A percentile compares a stretch with the other conserved stretches of the same genome.
These are phyloP conservation scores for Termitomyces sp. DNA, from an alignment of 768 basidiomycete genomes.

Conservation along the genomic window DNA sequence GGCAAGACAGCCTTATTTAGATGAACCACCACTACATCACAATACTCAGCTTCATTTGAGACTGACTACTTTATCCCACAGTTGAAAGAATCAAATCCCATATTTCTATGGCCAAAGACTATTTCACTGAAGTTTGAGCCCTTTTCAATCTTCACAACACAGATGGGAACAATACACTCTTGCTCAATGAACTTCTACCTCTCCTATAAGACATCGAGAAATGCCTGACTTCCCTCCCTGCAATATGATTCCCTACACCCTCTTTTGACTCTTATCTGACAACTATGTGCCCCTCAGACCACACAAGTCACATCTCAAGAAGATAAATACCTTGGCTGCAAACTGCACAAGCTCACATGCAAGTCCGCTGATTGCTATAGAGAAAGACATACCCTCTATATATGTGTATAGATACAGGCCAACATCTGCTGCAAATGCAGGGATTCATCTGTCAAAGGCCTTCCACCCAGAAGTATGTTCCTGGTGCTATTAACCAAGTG, in stretches of 20 bases:
- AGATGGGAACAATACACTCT: constrained; percentile 77
- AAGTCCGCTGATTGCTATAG: constrained; percentile 27
- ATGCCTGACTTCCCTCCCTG: constrained; percentile 91
- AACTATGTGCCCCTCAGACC: constrained; percentile 44
- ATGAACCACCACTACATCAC: background rate
- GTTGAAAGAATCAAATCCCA: constrained; percentile 70
- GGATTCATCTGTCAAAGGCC: too few relatives aligned
- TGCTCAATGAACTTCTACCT: constrained; percentile 83
- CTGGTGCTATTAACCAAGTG: too few relatives aligned
- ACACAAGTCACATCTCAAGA: constrained; percentile 98
- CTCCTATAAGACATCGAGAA: constrained; percentile 83
- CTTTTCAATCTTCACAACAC: constrained; percentile 89
- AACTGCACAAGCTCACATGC: constrained; percentile 70
- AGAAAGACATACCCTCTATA: too few relatives aligned
- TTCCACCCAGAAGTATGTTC: too few relatives aligned
- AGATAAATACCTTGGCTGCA: constrained; percentile 90
- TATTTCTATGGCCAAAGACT: constrained; percentile 84
- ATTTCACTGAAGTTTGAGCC: constrained; percentile 70
- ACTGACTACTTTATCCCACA: constrained; percentile 19
- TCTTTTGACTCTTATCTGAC: background rate
- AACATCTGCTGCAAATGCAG: too few relatives aligned
- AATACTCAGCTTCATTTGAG: background rate
- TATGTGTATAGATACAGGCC: too few relatives aligned
- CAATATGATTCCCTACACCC: constrained; percentile 44
- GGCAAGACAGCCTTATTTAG: background rate